Conservation (phyloP, 352 stramenopile genomes). For the Phytopythium delawarense region DNA sequence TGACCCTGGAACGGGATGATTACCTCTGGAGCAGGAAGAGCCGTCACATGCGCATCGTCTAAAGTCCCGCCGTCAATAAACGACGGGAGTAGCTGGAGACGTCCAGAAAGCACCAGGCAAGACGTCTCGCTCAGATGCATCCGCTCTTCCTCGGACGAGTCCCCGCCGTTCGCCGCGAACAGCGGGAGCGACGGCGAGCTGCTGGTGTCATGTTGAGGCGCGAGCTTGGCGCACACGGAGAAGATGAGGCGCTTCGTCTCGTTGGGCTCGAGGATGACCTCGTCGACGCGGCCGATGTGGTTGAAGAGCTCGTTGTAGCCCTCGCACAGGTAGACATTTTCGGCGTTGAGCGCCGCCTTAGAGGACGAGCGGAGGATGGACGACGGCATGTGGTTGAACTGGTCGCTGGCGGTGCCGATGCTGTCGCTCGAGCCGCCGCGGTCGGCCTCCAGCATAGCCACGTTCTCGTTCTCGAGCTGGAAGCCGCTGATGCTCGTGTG, state of each 20-base stretch:
- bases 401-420: constrained; percentile 24
- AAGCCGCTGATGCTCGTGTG: constrained; percentile 73
- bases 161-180: constrained; percentile 25
- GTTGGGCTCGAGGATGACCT: constrained; percentile 55
- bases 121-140: constrained; percentile 82
- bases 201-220: constrained; percentile 18
- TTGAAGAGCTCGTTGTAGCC: constrained; percentile 91
- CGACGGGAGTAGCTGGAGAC: constrained; percentile 51
- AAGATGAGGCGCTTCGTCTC: constrained; percentile 74
- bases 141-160: constrained; percentile 84
- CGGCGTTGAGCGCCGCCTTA: constrained; percentile 57
- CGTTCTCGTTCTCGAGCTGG: constrained; percentile 87
- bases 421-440: constrained; percentile 28
- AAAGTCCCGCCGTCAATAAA: constrained; percentile 22
- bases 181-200: constrained; percentile 11
- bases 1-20: constrained; percentile 72
- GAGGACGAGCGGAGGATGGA: constrained; percentile 68
- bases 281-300: constrained; percentile 66
- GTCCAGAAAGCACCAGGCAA: constrained; percentile 63
- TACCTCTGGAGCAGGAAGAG: constrained; percentile 51
- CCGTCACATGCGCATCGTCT: constrained; percentile 14
- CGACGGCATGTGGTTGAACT: constrained; percentile 75
- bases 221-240: constrained; percentile 65
- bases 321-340: constrained; percentile 82
- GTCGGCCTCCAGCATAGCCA: constrained; percentile 48